phyloP scores from a whole-genome alignment of 2,329 filamentous ascomycete genomes.

The Calonectria naviculata region DNA sequence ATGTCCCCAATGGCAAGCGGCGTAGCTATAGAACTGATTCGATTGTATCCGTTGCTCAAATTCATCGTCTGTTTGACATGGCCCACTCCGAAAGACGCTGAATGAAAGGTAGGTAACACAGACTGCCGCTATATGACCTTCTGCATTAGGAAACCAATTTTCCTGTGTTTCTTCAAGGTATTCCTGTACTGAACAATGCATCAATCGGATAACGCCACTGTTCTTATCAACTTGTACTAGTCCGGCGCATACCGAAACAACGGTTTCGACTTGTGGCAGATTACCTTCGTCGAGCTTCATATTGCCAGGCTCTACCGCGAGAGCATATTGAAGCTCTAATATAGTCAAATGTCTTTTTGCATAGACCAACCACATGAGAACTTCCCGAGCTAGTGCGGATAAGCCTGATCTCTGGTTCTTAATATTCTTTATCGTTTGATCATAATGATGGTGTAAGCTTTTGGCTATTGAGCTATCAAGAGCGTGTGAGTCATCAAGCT shows the following conservation, averaged over 20 bases:
- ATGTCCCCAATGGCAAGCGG: slow-evolving; percentile 46
- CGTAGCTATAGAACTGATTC: slow-evolving; percentile 45
- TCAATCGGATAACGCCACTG: slow-evolving; percentile 48
- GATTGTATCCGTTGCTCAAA: slow-evolving; percentile 32
- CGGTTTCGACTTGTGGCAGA: slow-evolving; percentile 40
- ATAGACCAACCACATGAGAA: slow-evolving; percentile 53
- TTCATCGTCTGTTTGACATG: slow-evolving; percentile 19
- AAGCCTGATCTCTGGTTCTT: too few relatives aligned
- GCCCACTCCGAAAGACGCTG: slow-evolving; percentile 27
- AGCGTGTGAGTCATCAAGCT: too few relatives aligned
- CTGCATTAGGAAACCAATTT: slow-evolving; percentile 45
- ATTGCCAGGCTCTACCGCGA: slow-evolving; percentile 47
- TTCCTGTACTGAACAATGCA: slow-evolving; percentile 57
- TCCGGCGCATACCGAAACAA: slow-evolving; percentile 53
- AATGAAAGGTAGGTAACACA: slow-evolving; percentile 52
- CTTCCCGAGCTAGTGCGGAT: too few relatives aligned
- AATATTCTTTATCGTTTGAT: too few relatives aligned
- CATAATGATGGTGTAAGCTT: too few relatives aligned
- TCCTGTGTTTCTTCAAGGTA: slow-evolving; percentile 49
- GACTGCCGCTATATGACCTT: slow-evolving; percentile 39
- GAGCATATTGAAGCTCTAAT: slow-evolving; percentile 52
- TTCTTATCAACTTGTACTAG: slow-evolving; percentile 52
- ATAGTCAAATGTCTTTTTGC: slow-evolving; percentile 45
- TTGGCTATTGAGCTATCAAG: too few relatives aligned
- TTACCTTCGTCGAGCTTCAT: slow-evolving; percentile 46